Percentiles rank a stretch among this genome's conserved stretches.
These are phyloP conservation scores for Dioscorea zingiberensis DNA, from an alignment of 106 monocot species.

Conservation along the genomic window DNA sequence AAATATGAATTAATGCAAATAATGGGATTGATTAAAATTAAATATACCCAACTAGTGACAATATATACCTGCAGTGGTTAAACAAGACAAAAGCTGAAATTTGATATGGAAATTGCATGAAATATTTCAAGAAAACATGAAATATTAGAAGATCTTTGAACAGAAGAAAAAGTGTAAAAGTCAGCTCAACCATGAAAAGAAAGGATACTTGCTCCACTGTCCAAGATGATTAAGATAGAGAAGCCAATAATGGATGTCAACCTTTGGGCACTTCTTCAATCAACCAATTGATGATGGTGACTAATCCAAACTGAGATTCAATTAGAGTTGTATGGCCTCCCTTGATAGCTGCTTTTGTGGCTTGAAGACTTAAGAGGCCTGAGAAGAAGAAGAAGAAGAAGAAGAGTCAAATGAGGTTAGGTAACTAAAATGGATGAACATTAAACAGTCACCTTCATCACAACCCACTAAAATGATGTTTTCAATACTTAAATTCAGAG, in stretches of 20 bases:
- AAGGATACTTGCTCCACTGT: not conserved
- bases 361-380: slow-evolving; percentile 2
- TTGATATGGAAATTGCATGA: too few relatives aligned
- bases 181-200: not conserved
- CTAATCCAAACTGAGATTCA: not conserved
- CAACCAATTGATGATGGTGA: slow-evolving; percentile 6
- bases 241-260: too few relatives aligned
- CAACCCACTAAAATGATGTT: slow-evolving; percentile 5
- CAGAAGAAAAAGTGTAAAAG: too few relatives aligned
- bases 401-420: slow-evolving; percentile 24
- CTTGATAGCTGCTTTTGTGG: slow-evolving; percentile 6
- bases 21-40: too few relatives aligned
- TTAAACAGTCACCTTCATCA: slow-evolving; percentile 9
- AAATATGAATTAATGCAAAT: too few relatives aligned
- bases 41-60: too few relatives aligned
- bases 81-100: too few relatives aligned
- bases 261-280: slow-evolving; percentile 9
- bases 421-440: slow-evolving; percentile 9
- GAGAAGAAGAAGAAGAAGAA: slow-evolving; percentile 7
- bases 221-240: too few relatives aligned
- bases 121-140: too few relatives aligned
- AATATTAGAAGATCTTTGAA: too few relatives aligned
- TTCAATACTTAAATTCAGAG: slow-evolving; percentile 4
- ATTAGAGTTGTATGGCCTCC: not conserved
- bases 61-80: too few relatives aligned